Base-by-base conservation (phyloP, 306 rosid species). In the Vachellia collinsii region DNA sequence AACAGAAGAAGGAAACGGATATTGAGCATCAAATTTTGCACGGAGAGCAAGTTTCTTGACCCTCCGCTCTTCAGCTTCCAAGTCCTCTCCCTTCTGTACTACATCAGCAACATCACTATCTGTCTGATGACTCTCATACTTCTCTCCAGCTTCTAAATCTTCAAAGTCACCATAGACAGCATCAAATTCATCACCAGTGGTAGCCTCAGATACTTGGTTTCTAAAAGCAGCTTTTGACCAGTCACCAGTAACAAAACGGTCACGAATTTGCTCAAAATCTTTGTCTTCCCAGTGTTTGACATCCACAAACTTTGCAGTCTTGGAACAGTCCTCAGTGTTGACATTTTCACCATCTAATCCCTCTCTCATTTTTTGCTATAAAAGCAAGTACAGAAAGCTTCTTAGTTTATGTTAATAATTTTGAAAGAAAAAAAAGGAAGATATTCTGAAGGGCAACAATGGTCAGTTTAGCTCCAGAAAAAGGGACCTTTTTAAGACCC, bases 71-170 rank as follows among this genome's bases (percentile, higher is more conserved):
- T 89, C 94, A 75, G 82, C 85, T 86, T 87, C 90, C 44, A 58
- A 50, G 85, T 88, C 89, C 61, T 69, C 83, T 78, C 80, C 91
- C 80, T 81, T 88, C 25, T 63, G 86, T 65, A 56, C 44, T 68
- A 70, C 79, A 53, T 74, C 77, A 44, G 82, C 63, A 34, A 69
- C 73, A 68, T 58, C 47, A 47, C 79, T 77, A 82, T 84, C 83
- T 66, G 80, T 79, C 74, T 46, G 85, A 78, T 43, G 11, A 42
- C 77, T 78, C 69, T 75, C 91, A 71, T 77, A 42, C 80, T 79
- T 88, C 81, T 86, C 91, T 79, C 94, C 97, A 9, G 92, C 85
- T 91, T 95, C 99, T 85, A 95, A 70, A 86, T 95, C 99, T 85
- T 95, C 99, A 80, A 95, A 95, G 84, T 91, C 98, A n/a, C 96